These are phyloP conservation scores for Vaccinium corymbosum DNA, from an alignment of 148 eudicot genomes.

Conservation along the genomic window DNA sequence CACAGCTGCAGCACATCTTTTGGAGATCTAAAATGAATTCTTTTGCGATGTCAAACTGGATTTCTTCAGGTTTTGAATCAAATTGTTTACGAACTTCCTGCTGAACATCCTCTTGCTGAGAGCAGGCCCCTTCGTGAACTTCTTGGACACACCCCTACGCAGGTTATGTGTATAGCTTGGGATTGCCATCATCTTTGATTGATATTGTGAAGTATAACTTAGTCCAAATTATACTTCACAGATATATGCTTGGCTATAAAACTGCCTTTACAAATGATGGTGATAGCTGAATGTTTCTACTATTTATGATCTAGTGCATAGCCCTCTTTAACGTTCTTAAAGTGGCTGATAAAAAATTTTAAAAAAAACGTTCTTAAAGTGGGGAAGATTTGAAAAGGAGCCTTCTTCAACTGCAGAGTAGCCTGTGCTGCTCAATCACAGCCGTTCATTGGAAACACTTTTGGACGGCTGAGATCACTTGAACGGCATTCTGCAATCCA, in stretches of 20 bases:
- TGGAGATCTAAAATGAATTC: background rate
- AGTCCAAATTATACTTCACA: too few relatives aligned
- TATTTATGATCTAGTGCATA: background rate
- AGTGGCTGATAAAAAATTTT: background rate
- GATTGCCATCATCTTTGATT: background rate
- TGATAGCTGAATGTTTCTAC: background rate
- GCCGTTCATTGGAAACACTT: too few relatives aligned
- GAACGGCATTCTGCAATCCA: too few relatives aligned
- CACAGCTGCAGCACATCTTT: background rate
- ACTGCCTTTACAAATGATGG: background rate
- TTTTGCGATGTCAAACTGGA: slow-evolving; percentile 6
- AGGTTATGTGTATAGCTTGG: slow-evolving; percentile 41
- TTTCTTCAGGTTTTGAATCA: slow-evolving; percentile 81
- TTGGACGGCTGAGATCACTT: too few relatives aligned
- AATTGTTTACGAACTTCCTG: slow-evolving; percentile 94
- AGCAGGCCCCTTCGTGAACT: slow-evolving; percentile 91
- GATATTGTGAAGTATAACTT: background rate
- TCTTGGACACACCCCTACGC: slow-evolving; percentile 95
- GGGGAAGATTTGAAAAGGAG: background rate
- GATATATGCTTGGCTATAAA: background rate
- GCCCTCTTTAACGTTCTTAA: background rate
- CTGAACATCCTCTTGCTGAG: slow-evolving; percentile 96
- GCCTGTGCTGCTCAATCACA: too few relatives aligned
- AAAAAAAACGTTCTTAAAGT: background rate
- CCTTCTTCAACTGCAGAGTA: too few relatives aligned